Base-by-base conservation (phyloP, 345 rosid species). In the Gossypium longicalyx region DNA sequence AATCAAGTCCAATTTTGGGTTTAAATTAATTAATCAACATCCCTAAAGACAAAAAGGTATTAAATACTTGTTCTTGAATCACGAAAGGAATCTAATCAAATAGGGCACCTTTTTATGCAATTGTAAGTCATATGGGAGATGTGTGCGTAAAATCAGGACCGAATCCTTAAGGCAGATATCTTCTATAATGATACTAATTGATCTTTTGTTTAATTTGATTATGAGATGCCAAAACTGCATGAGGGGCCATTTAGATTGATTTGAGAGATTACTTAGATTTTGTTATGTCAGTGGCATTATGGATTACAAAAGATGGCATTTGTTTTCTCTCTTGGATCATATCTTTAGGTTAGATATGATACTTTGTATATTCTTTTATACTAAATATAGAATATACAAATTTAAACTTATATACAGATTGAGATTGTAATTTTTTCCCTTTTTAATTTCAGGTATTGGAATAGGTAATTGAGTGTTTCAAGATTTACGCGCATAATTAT, bases 231-330 rank as follows among this genome's bases (percentile, higher is more conserved):
- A 29, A 29, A 29, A 29, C 34, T 29, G 34, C 34, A 29, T 29
- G 34, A 29, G 34, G 34, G 34, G 34, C 34, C 6, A 57, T 11
- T 27, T 65, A 29, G 4, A 70, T 70, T 58, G 74, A 71, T 59
- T 20, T 4, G 2, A 52, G 68, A 75, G 82, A 83, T 78, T 65
- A 52, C 82, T 77, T 68, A 59, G 80, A 78, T 76, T 65, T 70
- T 70, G 29, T 20, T 62, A 16, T 6, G 56, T 1, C 7, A 52
- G 16, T 52, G 23, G 23, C 34, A 25, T 60, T 4, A 59, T 34
- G 62, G 67, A 72, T 68, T 77, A 61, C 3, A 54, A 54, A 44
- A 49, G 17, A 69, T 68, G 48, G 22, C 47, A 67, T 77, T 74
- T 13, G 7, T 3, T 60, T 27, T 49, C 29, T 48, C 54, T 41